Conservation (phyloP, 2,329 filamentous ascomycete species). For the Alternaria consortialis region DNA sequence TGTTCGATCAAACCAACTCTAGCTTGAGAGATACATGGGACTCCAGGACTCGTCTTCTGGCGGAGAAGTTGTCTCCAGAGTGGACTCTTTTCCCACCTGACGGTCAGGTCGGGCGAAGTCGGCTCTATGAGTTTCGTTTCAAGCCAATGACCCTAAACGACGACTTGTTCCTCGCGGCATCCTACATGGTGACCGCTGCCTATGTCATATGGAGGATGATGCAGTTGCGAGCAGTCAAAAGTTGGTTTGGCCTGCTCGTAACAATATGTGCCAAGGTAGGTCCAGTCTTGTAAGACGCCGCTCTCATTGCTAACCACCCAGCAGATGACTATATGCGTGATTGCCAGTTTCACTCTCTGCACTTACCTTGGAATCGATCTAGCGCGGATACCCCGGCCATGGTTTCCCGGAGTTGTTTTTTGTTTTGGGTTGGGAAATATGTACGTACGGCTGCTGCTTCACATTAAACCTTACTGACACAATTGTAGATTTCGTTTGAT, state of each 20-base stretch:
- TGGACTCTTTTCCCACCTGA: constrained; percentile 73
- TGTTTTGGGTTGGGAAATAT: constrained; percentile 82
- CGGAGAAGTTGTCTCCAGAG: constrained; percentile 58
- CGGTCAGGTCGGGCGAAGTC: constrained; percentile 63
- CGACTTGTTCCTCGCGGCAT: constrained; percentile 68
- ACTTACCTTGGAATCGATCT: constrained; percentile 78
- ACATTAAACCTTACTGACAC: constrained; percentile 18
- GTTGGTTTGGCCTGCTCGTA: constrained; percentile 74
- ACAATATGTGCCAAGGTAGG: constrained; percentile 72
- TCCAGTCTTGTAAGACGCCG: background rate
- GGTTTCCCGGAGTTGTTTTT: constrained; percentile 79
- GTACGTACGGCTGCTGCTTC: constrained; percentile 31
- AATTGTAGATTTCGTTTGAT: constrained; percentile 71
- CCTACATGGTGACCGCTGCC: constrained; percentile 69
- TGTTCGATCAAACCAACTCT: constrained; percentile 74
- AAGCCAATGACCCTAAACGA: constrained; percentile 75
- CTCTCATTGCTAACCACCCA: constrained; percentile 20
- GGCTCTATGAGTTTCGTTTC: constrained; percentile 81
- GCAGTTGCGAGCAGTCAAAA: constrained; percentile 78
- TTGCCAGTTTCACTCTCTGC: constrained; percentile 82
- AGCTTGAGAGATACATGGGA: constrained; percentile 73
- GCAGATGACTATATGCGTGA: constrained; percentile 71
- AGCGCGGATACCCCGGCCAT: constrained; percentile 75
- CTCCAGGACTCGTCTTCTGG: constrained; percentile 63
- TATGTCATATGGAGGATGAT: constrained; percentile 75